Percentiles rank a stretch among this genome's conserved stretches.
phyloP scores from a whole-genome alignment of 805 yeast genomes.

The Candida maris region DNA sequence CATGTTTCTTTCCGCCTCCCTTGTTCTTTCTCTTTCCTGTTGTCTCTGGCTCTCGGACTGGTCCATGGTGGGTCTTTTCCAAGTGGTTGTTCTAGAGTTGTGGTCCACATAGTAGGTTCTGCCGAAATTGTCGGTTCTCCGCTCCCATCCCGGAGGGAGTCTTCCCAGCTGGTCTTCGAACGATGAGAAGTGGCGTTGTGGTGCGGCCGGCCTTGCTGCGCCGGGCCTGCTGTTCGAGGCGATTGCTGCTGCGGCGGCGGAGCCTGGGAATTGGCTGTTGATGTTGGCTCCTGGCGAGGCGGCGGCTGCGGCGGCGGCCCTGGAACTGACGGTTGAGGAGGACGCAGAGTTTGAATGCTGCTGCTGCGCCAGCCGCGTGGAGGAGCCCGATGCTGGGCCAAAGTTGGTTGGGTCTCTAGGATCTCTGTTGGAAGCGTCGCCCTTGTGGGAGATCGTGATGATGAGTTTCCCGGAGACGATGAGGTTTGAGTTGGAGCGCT shows the following conservation, averaged over 20 bases:
- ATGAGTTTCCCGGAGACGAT: constrained; percentile 93
- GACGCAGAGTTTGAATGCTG: constrained; percentile 7
- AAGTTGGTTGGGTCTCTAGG: constrained; percentile 31
- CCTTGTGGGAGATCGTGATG: constrained; percentile 59
- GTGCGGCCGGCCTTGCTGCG: constrained; percentile 23
- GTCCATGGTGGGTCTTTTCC: constrained; percentile 92
- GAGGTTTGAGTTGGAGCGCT: constrained; percentile 85
- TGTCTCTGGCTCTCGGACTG: constrained; percentile 69
- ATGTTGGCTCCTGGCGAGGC: constrained; percentile 10
- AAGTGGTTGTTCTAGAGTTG: constrained; percentile 96
- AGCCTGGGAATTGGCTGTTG: constrained; percentile 25
- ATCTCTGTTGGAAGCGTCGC: constrained; percentile 15
- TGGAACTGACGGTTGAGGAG: constrained; percentile 8
- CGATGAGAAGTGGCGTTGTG: constrained; percentile 72
- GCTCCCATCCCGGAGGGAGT: constrained; percentile 98
- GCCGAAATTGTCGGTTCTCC: constrained; percentile 96
- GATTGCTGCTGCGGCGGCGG: constrained; percentile 26
- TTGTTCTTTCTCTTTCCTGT: constrained; percentile 57
- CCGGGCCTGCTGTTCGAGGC: constrained; percentile 21
- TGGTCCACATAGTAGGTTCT: constrained; percentile 98
- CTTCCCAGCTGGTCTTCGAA: constrained; percentile 97
- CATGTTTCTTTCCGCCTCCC: constrained; percentile 87
- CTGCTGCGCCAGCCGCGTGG: constrained; percentile 3
- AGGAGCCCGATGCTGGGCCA: constrained; percentile 8
- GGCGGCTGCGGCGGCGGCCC: constrained; percentile 10